Conservation (phyloP, 495 filamentous ascomycete genomes). For the Penicillium odoratum region DNA sequence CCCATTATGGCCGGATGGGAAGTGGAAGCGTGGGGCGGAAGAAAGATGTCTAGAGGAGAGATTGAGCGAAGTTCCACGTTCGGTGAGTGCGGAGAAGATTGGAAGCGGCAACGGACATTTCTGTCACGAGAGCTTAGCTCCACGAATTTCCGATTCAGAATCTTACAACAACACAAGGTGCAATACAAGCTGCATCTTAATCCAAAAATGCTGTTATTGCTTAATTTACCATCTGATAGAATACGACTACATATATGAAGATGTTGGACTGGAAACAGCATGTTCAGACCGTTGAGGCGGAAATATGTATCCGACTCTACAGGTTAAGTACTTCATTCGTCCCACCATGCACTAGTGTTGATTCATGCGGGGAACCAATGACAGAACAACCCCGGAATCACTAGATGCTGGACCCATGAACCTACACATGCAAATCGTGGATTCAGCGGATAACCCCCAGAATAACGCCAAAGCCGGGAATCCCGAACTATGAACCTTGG, state of each 20-base stretch:
- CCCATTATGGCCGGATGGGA: conserved; percentile 39
- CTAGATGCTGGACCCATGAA: neutral
- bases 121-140: neutral
- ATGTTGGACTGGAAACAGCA: too few relatives aligned
- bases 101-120: neutral
- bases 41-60: neutral
- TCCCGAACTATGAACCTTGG: neutral
- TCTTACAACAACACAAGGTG: too few relatives aligned
- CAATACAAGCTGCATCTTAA: too few relatives aligned
- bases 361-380: neutral
- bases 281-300: neutral
- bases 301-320: neutral
- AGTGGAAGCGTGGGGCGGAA: neutral
- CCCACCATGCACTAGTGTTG: neutral
- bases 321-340: too few relatives aligned
- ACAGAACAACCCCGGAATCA: neutral
- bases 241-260: too few relatives aligned
- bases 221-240: too few relatives aligned
- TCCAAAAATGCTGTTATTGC: too few relatives aligned
- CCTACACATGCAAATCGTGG: neutral
- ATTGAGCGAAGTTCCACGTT: neutral
- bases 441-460: neutral
- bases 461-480: neutral
- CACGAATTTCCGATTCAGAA: neutral
- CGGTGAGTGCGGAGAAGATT: conserved; percentile 3